phyloP scores from a whole-genome alignment of 352 stramenopile species.

The Globisporangium middletonii region DNA sequence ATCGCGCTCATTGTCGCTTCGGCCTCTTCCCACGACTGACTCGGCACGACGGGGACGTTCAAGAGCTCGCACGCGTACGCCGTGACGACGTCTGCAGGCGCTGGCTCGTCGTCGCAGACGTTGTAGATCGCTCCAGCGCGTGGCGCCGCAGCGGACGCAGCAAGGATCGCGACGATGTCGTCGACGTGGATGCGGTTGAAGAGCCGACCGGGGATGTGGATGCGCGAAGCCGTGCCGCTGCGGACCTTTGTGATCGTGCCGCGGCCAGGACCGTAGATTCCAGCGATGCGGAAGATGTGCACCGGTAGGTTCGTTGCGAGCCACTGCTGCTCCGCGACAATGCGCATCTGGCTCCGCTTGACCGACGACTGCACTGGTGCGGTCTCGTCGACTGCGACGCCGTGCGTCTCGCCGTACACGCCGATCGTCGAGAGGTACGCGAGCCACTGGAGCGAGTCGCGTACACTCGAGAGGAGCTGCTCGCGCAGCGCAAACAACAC shows the following conservation, averaged over 20 bases:
- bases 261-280: slow-evolving; percentile 88
- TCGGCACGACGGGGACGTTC: slow-evolving; percentile 33
- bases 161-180: slow-evolving; percentile 82
- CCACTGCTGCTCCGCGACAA: slow-evolving; percentile 75
- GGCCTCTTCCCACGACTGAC: slow-evolving; percentile 68
- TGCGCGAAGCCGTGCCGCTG: slow-evolving; percentile 50
- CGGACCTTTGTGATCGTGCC: slow-evolving; percentile 80
- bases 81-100: slow-evolving; percentile 70
- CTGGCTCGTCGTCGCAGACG: slow-evolving; percentile 85
- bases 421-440: slow-evolving; percentile 90
- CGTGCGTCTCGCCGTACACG: slow-evolving; percentile 91
- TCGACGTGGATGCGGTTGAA: slow-evolving; percentile 91
- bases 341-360: slow-evolving; percentile 65
- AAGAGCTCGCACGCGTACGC: slow-evolving; percentile 75
- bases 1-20: slow-evolving; percentile 78
- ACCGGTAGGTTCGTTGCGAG: slow-evolving; percentile 52
- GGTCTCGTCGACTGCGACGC: slow-evolving; percentile 76
- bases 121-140: slow-evolving; percentile 82
- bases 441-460: slow-evolving; percentile 69
- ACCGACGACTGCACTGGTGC: slow-evolving; percentile 64
- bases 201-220: slow-evolving; percentile 64
- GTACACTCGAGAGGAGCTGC: slow-evolving; percentile 29
- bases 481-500: slow-evolving; percentile 53
- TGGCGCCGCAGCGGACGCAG: slow-evolving; percentile 58
- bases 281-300: slow-evolving; percentile 88